Evolutionary conservation across 2,329 filamentous ascomycete genomes (phyloP), one percentile per base, ranked within the genome.

Genomic region (Cordyceps pruinosa): DNA sequence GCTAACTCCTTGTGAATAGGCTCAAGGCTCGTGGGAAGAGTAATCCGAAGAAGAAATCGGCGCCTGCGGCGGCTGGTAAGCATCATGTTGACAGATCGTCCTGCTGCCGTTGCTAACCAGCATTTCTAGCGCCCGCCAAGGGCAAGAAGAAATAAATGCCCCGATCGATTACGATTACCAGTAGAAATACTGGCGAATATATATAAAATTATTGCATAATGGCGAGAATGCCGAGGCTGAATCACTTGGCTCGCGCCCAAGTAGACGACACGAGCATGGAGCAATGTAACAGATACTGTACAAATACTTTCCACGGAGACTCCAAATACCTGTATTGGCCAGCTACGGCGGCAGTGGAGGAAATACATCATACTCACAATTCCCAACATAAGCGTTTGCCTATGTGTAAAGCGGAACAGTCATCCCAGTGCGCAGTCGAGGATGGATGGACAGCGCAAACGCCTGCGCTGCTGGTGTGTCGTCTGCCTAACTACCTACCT

Each of bases 1-100:
- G 58, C 69, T 75, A 64, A 76, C 64, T 15, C 35, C 50, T 61
- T 42, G 58, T 17, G 60, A 35, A 61, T 66, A 90, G 87, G 66
- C 75, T 87, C 65, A 92, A 90, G 72, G 73, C 81, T 30, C 86
- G 91, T 76, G 92, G 91, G 63, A 97, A 97, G 79, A 87, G 87
- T 56, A 83, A 87, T 45, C 91, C 93, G 8, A 83, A 95, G 82
- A 97, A 96, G 83, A 95, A 94, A 80, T 86, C 79, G 68, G 85
- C 71, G 5, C 66, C 72, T 41, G 69, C 72, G 57, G 67, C 72
- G 75, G 15, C 30, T 26, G 17, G 53, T 52, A 50, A 30, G 23
- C 37, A 26, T 28, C 15, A 26, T 15, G 30, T 6, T n/a, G 41
- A 8, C 17, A 10, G 19, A 21, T 3, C 39, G 3, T 32, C 37